Percentiles rank a stretch among this genome's conserved stretches.
phyloP scores from a whole-genome alignment of 495 filamentous ascomycete species.

The Talaromyces ruber region DNA sequence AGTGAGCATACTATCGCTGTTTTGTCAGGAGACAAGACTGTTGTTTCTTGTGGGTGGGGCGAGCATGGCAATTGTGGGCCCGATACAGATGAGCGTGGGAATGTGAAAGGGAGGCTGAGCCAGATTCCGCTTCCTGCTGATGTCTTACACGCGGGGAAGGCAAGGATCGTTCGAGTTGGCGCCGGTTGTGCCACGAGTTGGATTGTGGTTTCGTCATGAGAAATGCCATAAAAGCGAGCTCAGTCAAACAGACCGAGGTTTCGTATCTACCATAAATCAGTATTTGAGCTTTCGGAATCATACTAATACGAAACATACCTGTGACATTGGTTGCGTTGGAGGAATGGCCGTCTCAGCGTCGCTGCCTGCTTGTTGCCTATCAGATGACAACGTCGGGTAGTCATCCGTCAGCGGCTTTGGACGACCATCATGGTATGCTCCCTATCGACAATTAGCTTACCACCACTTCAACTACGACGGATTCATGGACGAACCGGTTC shows the following conservation, averaged over 20 bases:
- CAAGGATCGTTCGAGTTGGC: constrained; percentile 46
- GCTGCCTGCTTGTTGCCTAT: constrained; percentile 8
- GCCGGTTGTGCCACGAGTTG: constrained; percentile 90
- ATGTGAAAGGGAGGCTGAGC: constrained; percentile 58
- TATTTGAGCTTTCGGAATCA: background rate
- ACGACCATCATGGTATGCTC: constrained; percentile 6
- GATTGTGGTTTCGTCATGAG: constrained; percentile 35
- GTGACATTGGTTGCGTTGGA: constrained; percentile 43
- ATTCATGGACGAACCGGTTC: constrained; percentile 29
- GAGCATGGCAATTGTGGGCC: constrained; percentile 95
- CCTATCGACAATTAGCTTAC: constrained; percentile 13
- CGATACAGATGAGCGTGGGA: constrained; percentile 46
- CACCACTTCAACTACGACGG: constrained; percentile 31
- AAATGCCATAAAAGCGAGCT: background rate
- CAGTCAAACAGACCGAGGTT: constrained; percentile 38
- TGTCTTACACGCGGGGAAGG: background rate
- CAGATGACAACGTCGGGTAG: background rate
- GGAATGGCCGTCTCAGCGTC: constrained; percentile 35
- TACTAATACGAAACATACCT: constrained; percentile 21
- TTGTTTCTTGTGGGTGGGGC: constrained; percentile 88
- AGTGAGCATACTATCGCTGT: constrained; percentile 80
- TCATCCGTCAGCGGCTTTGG: constrained; percentile 2
- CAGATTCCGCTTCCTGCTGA: constrained; percentile 38
- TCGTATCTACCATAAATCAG: constrained; percentile 26
- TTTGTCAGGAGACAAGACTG: constrained; percentile 38